These are phyloP conservation scores for Aspergillus sp. DNA, from an alignment of 2,329 filamentous ascomycete species.

Conservation along the genomic window DNA sequence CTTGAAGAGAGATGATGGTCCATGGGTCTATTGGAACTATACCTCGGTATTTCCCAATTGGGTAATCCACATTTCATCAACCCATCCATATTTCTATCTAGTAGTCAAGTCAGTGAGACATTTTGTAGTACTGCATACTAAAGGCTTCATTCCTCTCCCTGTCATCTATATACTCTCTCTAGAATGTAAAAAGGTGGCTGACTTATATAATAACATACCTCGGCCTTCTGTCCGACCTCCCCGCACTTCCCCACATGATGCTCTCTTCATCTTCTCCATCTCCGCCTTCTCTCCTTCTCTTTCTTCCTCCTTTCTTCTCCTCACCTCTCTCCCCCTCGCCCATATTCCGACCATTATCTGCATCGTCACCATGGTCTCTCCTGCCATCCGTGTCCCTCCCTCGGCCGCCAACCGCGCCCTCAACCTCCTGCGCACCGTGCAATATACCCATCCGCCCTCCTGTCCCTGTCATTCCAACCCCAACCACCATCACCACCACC, in stretches of 20 bases:
- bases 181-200: no score
- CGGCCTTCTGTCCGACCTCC: slow-evolving; percentile 25
- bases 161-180: no score
- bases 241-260: slow-evolving; percentile 16
- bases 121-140: no score
- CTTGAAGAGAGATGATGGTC: no score
- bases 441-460: slow-evolving; percentile 80
- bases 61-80: background rate
- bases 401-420: slow-evolving; percentile 49
- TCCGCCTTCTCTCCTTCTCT: slow-evolving; percentile 2
- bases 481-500: slow-evolving; percentile 72
- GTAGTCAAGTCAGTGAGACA: no score
- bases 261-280: slow-evolving; percentile 6
- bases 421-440: slow-evolving; percentile 78
- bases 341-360: background rate
- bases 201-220: slow-evolving; percentile 4
- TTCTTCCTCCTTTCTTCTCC: background rate
- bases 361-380: slow-evolving; percentile 30
- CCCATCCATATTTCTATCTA: background rate
- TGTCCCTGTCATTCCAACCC: slow-evolving; percentile 95
- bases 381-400: slow-evolving; percentile 45
- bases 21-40: no score
- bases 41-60: slow-evolving; percentile 4
- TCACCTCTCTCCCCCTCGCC: background rate
- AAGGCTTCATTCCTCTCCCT: no score